Evolutionary conservation across 495 filamentous ascomycete species (phyloP).

Genomic region (Aspergillus leporis): DNA sequence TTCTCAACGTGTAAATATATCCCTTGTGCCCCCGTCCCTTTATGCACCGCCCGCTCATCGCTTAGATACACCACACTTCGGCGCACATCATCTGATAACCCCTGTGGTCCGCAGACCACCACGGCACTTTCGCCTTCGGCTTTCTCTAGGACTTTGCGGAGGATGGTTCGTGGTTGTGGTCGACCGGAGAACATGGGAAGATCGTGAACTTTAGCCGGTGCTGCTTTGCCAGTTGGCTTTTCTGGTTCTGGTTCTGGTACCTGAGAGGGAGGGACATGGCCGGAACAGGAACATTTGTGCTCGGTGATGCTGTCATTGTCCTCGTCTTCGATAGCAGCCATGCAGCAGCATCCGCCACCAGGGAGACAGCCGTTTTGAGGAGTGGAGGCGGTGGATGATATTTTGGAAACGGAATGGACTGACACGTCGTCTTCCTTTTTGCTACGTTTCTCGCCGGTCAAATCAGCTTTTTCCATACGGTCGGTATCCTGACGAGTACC

Average conservation of each 20-base stretch:
- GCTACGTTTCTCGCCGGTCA: constrained; percentile 3
- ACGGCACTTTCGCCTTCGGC: constrained; percentile 82
- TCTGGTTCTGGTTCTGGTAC: background rate
- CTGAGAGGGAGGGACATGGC: constrained; percentile 16
- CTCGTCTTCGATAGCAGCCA: constrained; percentile 49
- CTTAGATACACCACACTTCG: constrained; percentile 68
- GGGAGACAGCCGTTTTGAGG: constrained; percentile 30
- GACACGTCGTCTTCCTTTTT: constrained; percentile 25
- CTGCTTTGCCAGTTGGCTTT: constrained; percentile 5
- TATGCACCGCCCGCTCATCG: constrained; percentile 87
- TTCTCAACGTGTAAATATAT: constrained; percentile 53
- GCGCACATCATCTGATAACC: constrained; percentile 64
- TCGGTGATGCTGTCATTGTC: constrained; percentile 33
- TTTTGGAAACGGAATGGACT: constrained; percentile 20
- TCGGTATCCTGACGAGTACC: background rate
- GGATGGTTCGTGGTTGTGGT: constrained; percentile 45
- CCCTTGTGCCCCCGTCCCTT: constrained; percentile 86
- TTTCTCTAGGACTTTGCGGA: constrained; percentile 62
- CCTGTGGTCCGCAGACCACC: constrained; percentile 75
- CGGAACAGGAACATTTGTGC: constrained; percentile 33
- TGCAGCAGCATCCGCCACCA: constrained; percentile 55
- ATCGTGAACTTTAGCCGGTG: background rate
- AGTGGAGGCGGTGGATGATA: background rate
- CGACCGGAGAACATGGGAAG: constrained; percentile 38
- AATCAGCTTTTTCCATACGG: constrained; percentile 5